Percentiles rank a stretch among this genome's conserved stretches.
phyloP scores from a whole-genome alignment of 2,329 filamentous ascomycete genomes.

The Corinectria fuckeliana region DNA sequence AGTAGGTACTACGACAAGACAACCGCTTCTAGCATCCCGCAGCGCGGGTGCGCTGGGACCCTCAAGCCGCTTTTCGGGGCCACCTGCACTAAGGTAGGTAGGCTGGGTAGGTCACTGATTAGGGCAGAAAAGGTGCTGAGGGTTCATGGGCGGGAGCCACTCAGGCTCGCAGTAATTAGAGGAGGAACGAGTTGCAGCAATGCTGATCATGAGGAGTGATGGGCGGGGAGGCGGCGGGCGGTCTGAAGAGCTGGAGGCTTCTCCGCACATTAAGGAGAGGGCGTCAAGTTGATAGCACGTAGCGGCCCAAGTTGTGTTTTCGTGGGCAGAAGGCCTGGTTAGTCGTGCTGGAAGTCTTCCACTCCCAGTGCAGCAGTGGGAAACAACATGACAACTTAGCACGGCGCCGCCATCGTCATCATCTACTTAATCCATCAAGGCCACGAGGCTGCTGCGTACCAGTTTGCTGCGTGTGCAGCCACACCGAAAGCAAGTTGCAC shows the following conservation, averaged over 20 bases:
- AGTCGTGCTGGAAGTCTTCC: not conserved
- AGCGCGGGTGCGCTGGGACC: slow-evolving; percentile 25
- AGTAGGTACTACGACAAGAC: not conserved
- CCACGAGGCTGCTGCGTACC: not conserved
- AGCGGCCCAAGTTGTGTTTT: no score
- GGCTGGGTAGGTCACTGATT: slow-evolving; percentile 27
- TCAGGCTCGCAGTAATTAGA: slow-evolving; percentile 15
- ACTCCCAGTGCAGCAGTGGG: not conserved
- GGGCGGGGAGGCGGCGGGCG: slow-evolving; percentile 14
- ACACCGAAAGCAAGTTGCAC: not conserved
- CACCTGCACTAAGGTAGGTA: slow-evolving; percentile 32
- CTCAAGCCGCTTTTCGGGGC: slow-evolving; percentile 26
- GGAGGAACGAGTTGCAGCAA: slow-evolving; percentile 8
- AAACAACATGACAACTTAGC: not conserved
- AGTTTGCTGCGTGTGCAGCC: slow-evolving; percentile 1
- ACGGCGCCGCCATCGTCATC: slow-evolving; percentile 1
- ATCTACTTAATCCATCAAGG: slow-evolving; percentile 2
- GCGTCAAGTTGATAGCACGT: not conserved
- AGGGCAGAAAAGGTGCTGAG: slow-evolving; percentile 29
- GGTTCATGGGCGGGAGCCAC: slow-evolving; percentile 33
- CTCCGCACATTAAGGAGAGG: slow-evolving; percentile 20
- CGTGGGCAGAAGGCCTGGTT: not conserved
- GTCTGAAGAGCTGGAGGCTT: slow-evolving; percentile 25
- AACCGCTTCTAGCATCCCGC: slow-evolving; percentile 32
- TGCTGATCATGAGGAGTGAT: slow-evolving; percentile 25